Evolutionary conservation across 2,329 filamentous ascomycete species (phyloP).

Genomic region (Clonostachys byssicola): DNA sequence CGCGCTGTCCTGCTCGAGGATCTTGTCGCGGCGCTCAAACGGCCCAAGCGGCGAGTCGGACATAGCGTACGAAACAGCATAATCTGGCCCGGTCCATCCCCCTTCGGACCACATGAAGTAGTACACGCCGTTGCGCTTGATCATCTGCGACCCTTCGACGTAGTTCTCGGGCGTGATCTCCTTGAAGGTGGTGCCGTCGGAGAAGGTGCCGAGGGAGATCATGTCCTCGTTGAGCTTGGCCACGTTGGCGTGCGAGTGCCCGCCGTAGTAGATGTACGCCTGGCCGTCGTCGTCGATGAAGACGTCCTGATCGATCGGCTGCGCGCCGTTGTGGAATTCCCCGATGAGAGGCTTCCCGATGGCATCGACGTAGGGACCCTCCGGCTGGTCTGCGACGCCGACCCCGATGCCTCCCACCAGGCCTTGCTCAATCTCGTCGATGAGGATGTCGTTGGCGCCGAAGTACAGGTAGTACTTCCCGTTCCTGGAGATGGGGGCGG

Average conservation of each 20-base stretch:
- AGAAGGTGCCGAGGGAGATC: constrained; percentile 32
- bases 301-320: constrained; percentile 36
- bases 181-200: constrained; percentile 28
- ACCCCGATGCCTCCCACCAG: constrained; percentile 33
- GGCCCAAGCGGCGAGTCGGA: constrained; percentile 28
- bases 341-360: constrained; percentile 25
- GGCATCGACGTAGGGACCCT: constrained; percentile 27
- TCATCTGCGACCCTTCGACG: constrained; percentile 31
- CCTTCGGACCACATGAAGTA: constrained; percentile 44
- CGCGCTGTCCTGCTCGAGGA: constrained; percentile 31
- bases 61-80: constrained; percentile 40
- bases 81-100: constrained; percentile 41
- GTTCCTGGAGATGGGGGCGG: constrained; percentile 34
- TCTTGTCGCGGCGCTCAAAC: constrained; percentile 30
- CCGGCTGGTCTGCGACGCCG: constrained; percentile 21
- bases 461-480: constrained; percentile 46
- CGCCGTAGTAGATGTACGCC: constrained; percentile 35
- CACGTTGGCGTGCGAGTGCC: constrained; percentile 28
- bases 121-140: constrained; percentile 36
- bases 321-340: constrained; percentile 35
- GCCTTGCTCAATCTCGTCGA: constrained; percentile 6
- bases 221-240: constrained; percentile 36
- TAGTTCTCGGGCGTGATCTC: constrained; percentile 40
- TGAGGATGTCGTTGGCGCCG: constrained; percentile 40
- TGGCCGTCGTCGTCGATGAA: constrained; percentile 36